phyloP scores from a whole-genome alignment of 2,329 filamentous ascomycete genomes.

The Colletotrichum chrysophilum region DNA sequence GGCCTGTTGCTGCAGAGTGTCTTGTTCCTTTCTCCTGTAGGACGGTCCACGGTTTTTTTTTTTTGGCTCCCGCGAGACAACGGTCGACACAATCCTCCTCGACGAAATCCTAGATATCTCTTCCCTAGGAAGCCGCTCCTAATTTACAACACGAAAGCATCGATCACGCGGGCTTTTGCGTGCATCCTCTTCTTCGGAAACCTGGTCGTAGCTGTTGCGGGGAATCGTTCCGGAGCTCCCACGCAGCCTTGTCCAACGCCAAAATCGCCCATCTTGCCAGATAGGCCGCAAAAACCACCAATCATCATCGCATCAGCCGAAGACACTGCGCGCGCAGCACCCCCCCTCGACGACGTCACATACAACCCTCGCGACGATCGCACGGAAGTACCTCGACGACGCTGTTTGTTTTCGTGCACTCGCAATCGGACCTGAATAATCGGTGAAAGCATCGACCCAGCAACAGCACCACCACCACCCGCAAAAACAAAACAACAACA shows the following conservation, averaged over 20 bases:
- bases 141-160: background rate
- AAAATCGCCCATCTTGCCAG: conserved; percentile 15
- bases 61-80: background rate
- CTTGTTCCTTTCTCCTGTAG: background rate
- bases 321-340: background rate
- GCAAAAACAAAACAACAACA: background rate
- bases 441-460: background rate
- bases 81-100: background rate
- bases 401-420: background rate
- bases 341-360: background rate
- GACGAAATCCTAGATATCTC: background rate
- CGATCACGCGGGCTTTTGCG: background rate
- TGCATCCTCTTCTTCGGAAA: background rate
- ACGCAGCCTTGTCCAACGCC: conserved; percentile 3
- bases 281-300: conserved; percentile 8
- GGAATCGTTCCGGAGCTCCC: background rate
- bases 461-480: background rate
- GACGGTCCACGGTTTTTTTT: background rate
- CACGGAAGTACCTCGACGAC: background rate
- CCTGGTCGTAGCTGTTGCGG: background rate
- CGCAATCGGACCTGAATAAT: background rate
- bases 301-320: background rate
- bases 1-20: background rate
- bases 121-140: background rate
- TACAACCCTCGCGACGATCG: background rate